Evolutionary conservation across 495 filamentous ascomycete genomes (phyloP), one percentile per base, ranked within the genome.

Genomic region (Penicillium atrosanguineum): DNA sequence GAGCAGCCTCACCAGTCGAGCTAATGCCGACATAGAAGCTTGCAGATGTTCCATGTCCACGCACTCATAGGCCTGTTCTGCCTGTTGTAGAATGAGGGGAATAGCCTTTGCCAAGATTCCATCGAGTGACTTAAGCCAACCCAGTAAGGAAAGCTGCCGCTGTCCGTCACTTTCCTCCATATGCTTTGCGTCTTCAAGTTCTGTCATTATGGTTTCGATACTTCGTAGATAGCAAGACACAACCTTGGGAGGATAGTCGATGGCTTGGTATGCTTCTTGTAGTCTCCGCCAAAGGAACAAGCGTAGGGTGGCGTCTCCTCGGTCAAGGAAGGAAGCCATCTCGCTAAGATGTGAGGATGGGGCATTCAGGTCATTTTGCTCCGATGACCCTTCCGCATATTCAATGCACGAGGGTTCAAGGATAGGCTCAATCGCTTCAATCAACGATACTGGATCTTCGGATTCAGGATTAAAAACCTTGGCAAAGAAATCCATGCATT

Each of bases 401-500:
- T 75, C 64, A 31, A 88, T 79, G 12, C 82, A 83, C 16, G 83
- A 74, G 11, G 86, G 85, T 49, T 95, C 90, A 2, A 99, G 79
- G 15, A 99, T 85, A 1, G 95, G 94, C 59, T 99, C 95, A 29
- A 99, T 75, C 36, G 83, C 94, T 58, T 96, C 91, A 58, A 99
- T 96, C 4, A 96, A 79, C 8, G 83, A 81, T 5, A 89, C 78
- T 0, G 94, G 87, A 61, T 96, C 84, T 34, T 82, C 82, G 29
- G 81, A 70, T 38, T 84, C 77, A 21, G 79, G 68, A 47, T 74
- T 76, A 57, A 97, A 96, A 0, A 99, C 82, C 26, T 83, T 87
- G 53, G 88, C 77, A 70, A 99, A 97, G 70, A 96, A 97, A 61
- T 96, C 95, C 83, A 94, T 91, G 0, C 91, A 97, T 14, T 89